Evolutionary conservation across 371 early-diverging fungal genomes (phyloP), one percentile per base, ranked within the genome.

Genomic region (Mucor lusitanicus): DNA sequence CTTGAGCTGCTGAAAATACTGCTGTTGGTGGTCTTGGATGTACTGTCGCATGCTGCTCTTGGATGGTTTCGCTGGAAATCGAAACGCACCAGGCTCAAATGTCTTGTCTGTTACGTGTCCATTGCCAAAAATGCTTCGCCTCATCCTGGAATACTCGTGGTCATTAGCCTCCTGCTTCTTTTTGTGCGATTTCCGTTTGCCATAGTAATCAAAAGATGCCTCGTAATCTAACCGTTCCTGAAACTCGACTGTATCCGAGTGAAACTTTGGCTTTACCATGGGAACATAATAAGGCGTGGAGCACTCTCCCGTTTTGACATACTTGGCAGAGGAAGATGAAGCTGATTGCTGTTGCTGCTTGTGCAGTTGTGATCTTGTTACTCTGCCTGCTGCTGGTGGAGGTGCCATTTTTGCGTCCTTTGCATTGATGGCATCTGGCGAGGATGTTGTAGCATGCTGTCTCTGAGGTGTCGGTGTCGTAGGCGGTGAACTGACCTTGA

Each of bases 121-220:
- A 37, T 57, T 28, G 0, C 58, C 55, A 53, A 59, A 63, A 8
- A 68, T 46, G 13, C 17, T 1, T 3, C 68, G 68, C 50, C 59
- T 48, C 9, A 68, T 30, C 9, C 63, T 46, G 11, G 68, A 57
- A 25, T 63, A 68, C 17, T 68, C 68, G 33, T 61, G 56, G 37
- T 68, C 68, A 11, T 42, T 28, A 0, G 13, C 9, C 15, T 17
- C 2, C 55, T 54, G 50, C 33, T 60, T 50, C 5, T 37, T 40
- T 2, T 25, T 48, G 7, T 19, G 6, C 12, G 65, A n/a, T 53
- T 25, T 0, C 7, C 1, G n/a, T 27, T 27, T 23, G 21, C 68
- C 63, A 32, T 58, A 39, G 37, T 48, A 48, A 35, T 57, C 39
- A 37, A 39, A 63, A 15, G 11, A 15, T 3, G 33, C 28, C 17